Evolutionary conservation across 352 stramenopile genomes (phyloP), one percentile per base, ranked within the genome.

Genomic region (Hyaloperonospora brassicae): DNA sequence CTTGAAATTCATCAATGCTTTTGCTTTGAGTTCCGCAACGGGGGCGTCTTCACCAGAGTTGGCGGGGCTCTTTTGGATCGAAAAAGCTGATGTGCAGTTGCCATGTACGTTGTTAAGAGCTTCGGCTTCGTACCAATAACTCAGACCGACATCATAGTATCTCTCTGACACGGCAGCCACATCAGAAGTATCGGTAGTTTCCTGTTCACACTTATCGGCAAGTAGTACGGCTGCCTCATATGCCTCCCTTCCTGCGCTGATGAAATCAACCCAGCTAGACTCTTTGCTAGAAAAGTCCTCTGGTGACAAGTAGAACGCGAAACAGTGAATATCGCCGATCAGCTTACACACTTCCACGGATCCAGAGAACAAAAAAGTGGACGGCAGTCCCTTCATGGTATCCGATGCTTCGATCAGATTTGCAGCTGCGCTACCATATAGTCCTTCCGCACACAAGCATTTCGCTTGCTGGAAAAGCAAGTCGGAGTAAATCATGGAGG

Each of bases 281-380:
- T 50, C 55, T 14, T 64, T 48, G 6, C 47, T 57, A 45, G 55
- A 61, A 55, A 93, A 93, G n/a, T 86, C 61, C 10, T 65, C 51
- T 4, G 81, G 79, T 6, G 81, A 78, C 52, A 94, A 65, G 57
- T 89, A 89, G 52, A 90, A 94, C 21, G 80, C 78, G 56, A 93
- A 91, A 46, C 72, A 77, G 53, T 92, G 76, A 27, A 94, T 70
- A 45, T 94, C 84, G 21, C 81, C 84, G 1, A 93, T 68, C 31
- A 94, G 47, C 61, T 93, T 92, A 40, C 75, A 66, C 2, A 52
- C 64, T 48, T 84, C 71, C 5, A 60, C 64, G 12, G 71, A 79
- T 6, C 44, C 52, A 21, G 57, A 64, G 0, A 73, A 40, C 7
- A 50, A 27, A 5, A 66, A 69, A 1, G 60, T 57, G 0, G 61